phyloP scores from a whole-genome alignment of 169 alveolate species.

The Plasmodium gonderi region DNA sequence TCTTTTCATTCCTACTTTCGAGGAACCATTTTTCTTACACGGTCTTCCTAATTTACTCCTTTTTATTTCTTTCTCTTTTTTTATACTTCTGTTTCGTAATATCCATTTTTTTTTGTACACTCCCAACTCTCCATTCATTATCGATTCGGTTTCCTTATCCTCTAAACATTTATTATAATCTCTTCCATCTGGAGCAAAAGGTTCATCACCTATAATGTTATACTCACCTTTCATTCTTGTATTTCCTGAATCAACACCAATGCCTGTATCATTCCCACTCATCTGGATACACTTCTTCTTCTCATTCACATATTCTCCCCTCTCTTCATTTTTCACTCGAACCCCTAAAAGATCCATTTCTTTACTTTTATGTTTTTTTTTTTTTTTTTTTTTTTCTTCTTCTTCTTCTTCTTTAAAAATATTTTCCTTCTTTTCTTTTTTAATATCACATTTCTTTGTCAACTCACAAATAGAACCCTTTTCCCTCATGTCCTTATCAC shows the following conservation, averaged over 20 bases:
- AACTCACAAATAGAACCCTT: no score
- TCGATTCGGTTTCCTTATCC: neutral
- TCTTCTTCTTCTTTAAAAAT: no score
- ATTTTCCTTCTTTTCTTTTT: no score
- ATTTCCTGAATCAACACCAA: neutral
- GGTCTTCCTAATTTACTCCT: neutral
- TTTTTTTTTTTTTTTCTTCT: no score
- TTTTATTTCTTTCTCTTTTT: neutral
- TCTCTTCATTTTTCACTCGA: neutral
- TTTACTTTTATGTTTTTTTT: neutral
- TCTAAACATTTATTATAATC: neutral
- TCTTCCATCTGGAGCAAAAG: neutral
- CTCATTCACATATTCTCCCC: neutral
- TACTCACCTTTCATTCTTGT: neutral
- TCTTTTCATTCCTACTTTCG: neutral
- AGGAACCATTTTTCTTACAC: neutral
- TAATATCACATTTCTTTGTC: no score
- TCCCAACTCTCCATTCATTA: neutral
- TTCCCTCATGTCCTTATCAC: no score
- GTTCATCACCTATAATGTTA: neutral
- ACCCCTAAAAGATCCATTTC: neutral
- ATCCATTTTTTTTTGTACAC: neutral
- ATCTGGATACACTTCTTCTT: neutral
- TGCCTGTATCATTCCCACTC: neutral
- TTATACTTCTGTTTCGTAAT: neutral